Conservation (phyloP, 768 basidiomycete genomes). For the Boletus patriciae region DNA sequence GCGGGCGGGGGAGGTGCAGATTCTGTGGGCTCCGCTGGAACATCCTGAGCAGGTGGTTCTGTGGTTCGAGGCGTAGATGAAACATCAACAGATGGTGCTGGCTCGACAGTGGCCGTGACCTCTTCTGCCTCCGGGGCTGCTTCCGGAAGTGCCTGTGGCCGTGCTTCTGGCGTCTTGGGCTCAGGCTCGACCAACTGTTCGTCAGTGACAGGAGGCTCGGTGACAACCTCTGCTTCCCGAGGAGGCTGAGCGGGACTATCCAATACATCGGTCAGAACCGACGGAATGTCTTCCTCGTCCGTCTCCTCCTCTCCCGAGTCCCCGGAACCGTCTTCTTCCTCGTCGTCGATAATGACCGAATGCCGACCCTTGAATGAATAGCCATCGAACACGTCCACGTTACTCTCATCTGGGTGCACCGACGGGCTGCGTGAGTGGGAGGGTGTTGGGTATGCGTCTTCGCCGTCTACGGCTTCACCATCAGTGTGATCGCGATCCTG, state of each 20-base stretch:
- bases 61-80: slow-evolving; percentile 13
- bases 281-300: slow-evolving; percentile 39
- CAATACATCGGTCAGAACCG: slow-evolving; percentile 18
- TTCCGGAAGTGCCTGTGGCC: slow-evolving; percentile 39
- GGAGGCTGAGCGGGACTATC: slow-evolving; percentile 24
- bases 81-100: slow-evolving; percentile 13
- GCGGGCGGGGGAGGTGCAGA: slow-evolving; percentile 31
- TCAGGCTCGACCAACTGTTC: slow-evolving; percentile 50
- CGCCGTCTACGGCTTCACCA: slow-evolving; percentile 68
- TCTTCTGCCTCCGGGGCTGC: slow-evolving; percentile 23
- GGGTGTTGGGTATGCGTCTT: slow-evolving; percentile 75
- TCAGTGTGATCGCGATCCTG: slow-evolving; percentile 68
- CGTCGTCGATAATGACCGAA: slow-evolving; percentile 75
- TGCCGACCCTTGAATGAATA: slow-evolving; percentile 91
- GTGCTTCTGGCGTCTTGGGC: slow-evolving; percentile 77
- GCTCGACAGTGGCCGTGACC: slow-evolving; percentile 12
- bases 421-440: slow-evolving; percentile 80
- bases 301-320: slow-evolving; percentile 36
- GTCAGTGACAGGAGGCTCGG: slow-evolving; percentile 36
- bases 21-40: slow-evolving; percentile 17
- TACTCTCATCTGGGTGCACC: slow-evolving; percentile 48
- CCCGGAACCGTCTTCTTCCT: slow-evolving; percentile 46
- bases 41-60: slow-evolving; percentile 8
- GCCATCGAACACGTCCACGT: slow-evolving; percentile 84
- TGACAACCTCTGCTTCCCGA: slow-evolving; percentile 33